Base-by-base conservation (phyloP, 2,329 filamentous ascomycete species). In the Alternaria dauci region DNA sequence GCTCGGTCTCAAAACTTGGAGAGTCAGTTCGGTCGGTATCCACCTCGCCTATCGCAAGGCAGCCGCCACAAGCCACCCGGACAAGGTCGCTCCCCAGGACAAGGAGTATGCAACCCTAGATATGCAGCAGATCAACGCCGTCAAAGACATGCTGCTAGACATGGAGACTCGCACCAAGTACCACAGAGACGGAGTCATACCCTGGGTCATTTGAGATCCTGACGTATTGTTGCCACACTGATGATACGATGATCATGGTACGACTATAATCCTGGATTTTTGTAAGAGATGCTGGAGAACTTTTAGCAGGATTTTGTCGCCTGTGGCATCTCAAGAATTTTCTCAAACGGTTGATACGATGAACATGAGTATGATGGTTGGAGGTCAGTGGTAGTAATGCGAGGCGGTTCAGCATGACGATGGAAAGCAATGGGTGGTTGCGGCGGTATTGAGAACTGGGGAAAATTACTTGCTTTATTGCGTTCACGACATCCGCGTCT, bases 71-170 rank as follows among this genome's bases (percentile, higher is more conserved):
- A 46, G 51, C n/a, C 73, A 75, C 23, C 73, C 73, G 0, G 73
- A 74, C 46, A 70, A 63, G 42, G 69, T 60, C 1, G 9, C 55
- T 1, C 60, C 56, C 2, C 48, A 63, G 20, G 53, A 70, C 6
- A 57, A 56, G 14, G 60, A 58, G 14, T 38, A 26, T 8, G 71
- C 73, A 1, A 70, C 65, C 2, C 18, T 52, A 14, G 53, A 52
- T 23, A 75, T 75, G 73, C 63, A 71, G 58, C 58, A 61, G 14
- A 57, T 74, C 28, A 73, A 73, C 30, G 71, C 65, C 5, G 67
- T 72, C 0, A 70, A 62, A 38, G 71, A 72, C 18, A 55, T 75
- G 18, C 52, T 75, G 20, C 28, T 69, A 8, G 61, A 72, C 30
- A 18, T 16, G 5, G 32, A 11, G 5, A 48, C 51, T 16, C 64